Base-by-base conservation (phyloP, 1,284 basidiomycete species). In the Vanrija sp. region DNA sequence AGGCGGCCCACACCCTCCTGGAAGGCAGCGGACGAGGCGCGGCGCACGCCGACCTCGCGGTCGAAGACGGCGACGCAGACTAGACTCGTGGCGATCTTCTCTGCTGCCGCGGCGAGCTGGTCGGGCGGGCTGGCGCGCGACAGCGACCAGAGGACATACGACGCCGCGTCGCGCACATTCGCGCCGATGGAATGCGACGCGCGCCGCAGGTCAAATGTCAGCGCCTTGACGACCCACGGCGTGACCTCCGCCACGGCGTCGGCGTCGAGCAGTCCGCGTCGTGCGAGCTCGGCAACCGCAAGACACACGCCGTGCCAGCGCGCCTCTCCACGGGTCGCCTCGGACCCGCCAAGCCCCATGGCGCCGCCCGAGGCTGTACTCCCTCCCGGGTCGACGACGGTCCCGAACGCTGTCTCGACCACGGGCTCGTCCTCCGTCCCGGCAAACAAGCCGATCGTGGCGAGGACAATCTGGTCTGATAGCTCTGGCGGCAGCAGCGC, bases 271-370 rank as follows among this genome's bases (percentile, higher is more conserved):
- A 95, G 79, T 23, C 86, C 87, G 60, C 92, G 80, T 38, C 95
- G 83, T 18, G 89, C 88, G 75, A 96, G 83, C 77, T 98, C 95
- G 6, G 95, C 95, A 50, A 91, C 85, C 10, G 90, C 89, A 36
- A 99, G 81, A 65, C 87, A 93, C 4, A 91, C 88, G 6, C 96
- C 96, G 72, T 99, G 95, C 92, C 95, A 97, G 27, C 89, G 88
- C 54, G 82, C 80, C 73, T 98, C 94, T 12, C 87, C 82, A 35
- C 87, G 83, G 59, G 89, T 81, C 59, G 90, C 86, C 59, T 86
- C 71, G 1, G 56, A n/a, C 0, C 71, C 69, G 1, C 69, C 71
- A 18, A 73, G 65, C 82, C 50, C 88, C 69, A 64, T 67, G 15
- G 61, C 79, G 79, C 39, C 84, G 82, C 18, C 80, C 80, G 43